Evolutionary conservation across 495 filamentous ascomycete species (phyloP), one percentile per base, ranked within the genome.

Genomic region (Sordaria brevicollis): DNA sequence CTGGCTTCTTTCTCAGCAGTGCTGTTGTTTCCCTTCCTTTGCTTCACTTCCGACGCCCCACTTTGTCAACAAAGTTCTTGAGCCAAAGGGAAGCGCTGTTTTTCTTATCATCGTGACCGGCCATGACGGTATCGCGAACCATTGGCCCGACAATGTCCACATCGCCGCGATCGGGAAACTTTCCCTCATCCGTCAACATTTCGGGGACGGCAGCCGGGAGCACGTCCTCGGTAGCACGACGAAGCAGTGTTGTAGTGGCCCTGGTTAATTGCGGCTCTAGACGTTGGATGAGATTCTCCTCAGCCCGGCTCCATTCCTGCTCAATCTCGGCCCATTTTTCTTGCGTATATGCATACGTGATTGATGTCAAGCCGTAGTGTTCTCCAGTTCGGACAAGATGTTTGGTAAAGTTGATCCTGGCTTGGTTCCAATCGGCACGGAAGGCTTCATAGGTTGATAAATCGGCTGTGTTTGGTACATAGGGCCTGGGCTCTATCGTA

Each of bases 111-210:
- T 77, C 69, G 10, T 77, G 73, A 8, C 73, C 76, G 31, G 76
- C 74, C 83, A 85, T 85, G 67, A 81, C 77, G 6, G 80, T 78
- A 68, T 89, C 86, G 66, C 89, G 86, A 13, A 89, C 87, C 94
- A 97, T 97, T 4, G 94, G 93, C 1, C 93, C 94, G 15, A 97
- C 93, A 70, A 97, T 95, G 76, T 96, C 93, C 68, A 92, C 89
- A 73, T 97, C 93, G 34, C 92, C 93, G 65, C 94, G 86, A 70
- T 91, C 88, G 33, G 91, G 92, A 73, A 97, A 97, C 79, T 97
- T 97, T 65, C 87, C 88, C 70, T 92, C 89, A 77, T 88, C 88
- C 70, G 80, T 82, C 21, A 84, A 79, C 79, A 90, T 85, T 34
- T 77, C 74, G 0, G 83, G 83, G 10, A 85, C 79, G 1, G 80